These are phyloP conservation scores for Fusarium succisae DNA, from an alignment of 2,329 filamentous ascomycete species.

Conservation along the genomic window DNA sequence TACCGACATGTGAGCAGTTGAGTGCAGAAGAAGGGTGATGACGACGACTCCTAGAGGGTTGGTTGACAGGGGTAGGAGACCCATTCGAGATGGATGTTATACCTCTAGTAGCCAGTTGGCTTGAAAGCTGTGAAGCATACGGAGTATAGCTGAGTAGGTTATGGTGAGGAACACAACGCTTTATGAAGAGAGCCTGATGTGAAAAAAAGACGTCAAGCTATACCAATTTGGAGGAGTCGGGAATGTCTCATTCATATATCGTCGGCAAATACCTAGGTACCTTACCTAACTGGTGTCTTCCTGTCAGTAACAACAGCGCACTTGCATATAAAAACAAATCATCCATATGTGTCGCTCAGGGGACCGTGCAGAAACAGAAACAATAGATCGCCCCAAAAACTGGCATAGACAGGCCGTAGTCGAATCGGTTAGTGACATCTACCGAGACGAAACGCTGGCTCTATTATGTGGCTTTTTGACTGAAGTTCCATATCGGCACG, in stretches of 20 bases:
- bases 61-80: slow-evolving; percentile 12
- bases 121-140: not conserved
- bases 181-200: not conserved
- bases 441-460: slow-evolving; percentile 13
- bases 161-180: not conserved
- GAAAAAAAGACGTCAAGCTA: not conserved
- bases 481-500: not conserved
- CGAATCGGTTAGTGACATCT: slow-evolving; percentile 11
- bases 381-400: slow-evolving; percentile 14
- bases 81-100: slow-evolving; percentile 2
- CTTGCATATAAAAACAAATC: not conserved
- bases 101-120: not conserved
- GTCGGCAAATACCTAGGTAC: not conserved
- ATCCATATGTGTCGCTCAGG: not conserved
- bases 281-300: not conserved
- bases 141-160: not conserved
- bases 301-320: not conserved
- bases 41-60: slow-evolving; percentile 26
- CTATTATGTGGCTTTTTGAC: not conserved
- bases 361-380: slow-evolving; percentile 17
- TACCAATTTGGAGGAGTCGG: not conserved
- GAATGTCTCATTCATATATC: not conserved
- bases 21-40: slow-evolving; percentile 15
- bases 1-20: not conserved
- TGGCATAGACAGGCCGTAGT: not conserved